phyloP scores from a whole-genome alignment of 192 early-diverging fungal genomes.

The Chytriomyces hyalinus region DNA sequence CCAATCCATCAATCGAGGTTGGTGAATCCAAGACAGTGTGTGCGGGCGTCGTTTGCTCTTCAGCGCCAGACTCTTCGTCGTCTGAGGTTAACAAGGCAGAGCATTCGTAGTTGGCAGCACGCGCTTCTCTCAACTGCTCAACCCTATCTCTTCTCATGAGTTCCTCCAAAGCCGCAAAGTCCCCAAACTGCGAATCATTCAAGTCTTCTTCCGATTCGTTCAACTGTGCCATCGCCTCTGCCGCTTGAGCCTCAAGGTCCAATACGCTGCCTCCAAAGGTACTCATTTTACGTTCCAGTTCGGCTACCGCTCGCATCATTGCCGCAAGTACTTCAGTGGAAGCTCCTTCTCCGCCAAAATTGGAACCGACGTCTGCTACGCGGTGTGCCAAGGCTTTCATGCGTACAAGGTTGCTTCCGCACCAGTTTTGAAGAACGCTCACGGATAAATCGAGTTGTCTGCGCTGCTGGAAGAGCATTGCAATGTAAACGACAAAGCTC shows the following conservation, averaged over 20 bases:
- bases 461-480: slow-evolving; percentile 7
- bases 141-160: too few relatives aligned
- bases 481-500: slow-evolving; percentile 6
- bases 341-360: neutral
- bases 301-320: too few relatives aligned
- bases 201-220: slow-evolving; percentile 5
- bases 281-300: too few relatives aligned
- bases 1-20: too few relatives aligned
- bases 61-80: too few relatives aligned
- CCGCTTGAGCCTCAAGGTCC: slow-evolving; percentile 3
- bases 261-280: too few relatives aligned
- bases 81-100: too few relatives aligned
- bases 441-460: neutral
- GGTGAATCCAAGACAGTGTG: too few relatives aligned
- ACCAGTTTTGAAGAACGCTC: slow-evolving; percentile 6
- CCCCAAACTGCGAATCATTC: slow-evolving; percentile 1
- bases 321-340: too few relatives aligned
- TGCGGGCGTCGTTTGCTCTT: too few relatives aligned
- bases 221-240: slow-evolving; percentile 6
- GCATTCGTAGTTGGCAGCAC: too few relatives aligned
- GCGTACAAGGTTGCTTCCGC: neutral
- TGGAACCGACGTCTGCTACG: slow-evolving; percentile 15
- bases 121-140: too few relatives aligned
- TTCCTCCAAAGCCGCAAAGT: neutral
- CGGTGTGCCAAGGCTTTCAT: slow-evolving; percentile 25